Percentiles rank a stretch among this genome's conserved stretches.
These are phyloP conservation scores for Marasmius oreades DNA, from an alignment of 1,284 basidiomycete genomes.

Conservation along the genomic window DNA sequence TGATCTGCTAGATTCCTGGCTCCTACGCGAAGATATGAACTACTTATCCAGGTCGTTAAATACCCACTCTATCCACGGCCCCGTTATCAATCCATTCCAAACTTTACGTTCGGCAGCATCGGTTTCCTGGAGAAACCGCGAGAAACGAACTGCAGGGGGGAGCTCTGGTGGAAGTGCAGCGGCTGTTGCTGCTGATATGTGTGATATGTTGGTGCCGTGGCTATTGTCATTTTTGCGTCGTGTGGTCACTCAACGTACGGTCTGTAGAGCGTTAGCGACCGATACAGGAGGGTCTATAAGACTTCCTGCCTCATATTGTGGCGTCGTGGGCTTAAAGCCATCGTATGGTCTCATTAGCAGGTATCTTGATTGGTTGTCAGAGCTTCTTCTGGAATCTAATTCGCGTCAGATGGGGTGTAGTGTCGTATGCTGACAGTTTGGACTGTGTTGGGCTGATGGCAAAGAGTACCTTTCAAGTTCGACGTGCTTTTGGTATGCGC, in stretches of 20 bases:
- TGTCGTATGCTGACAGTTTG: conserved; percentile 92
- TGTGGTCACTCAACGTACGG: neutral
- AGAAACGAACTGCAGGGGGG: conserved; percentile 71
- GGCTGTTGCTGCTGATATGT: conserved; percentile 75
- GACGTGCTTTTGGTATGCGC: conserved; percentile 61
- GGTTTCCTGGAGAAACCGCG: conserved; percentile 27
- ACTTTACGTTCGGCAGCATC: conserved; percentile 15
- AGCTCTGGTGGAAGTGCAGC: conserved; percentile 85
- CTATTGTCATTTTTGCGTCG: neutral
- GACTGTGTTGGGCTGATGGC: conserved; percentile 91
- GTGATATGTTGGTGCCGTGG: conserved; percentile 48
- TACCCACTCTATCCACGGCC: conserved; percentile 64
- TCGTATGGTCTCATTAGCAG: conserved; percentile 91
- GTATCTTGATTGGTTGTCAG: conserved; percentile 29
- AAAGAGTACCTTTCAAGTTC: conserved; percentile 44
- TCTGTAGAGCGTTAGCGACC: conserved; percentile 78
- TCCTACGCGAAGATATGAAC: conserved; percentile 9
- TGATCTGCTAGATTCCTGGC: conserved; percentile 15
- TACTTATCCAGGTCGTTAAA: conserved; percentile 53
- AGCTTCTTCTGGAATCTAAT: neutral
- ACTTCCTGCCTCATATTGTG: conserved; percentile 92
- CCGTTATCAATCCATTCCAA: conserved; percentile 74
- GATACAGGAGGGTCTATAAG: conserved; percentile 96
- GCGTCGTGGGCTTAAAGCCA: conserved; percentile 89
- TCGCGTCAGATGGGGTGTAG: conserved; percentile 74